Evolutionary conservation across 495 filamentous ascomycete genomes (phyloP), one percentile per base, ranked within the genome.

Genomic region (Diplogelasinospora grovesii): DNA sequence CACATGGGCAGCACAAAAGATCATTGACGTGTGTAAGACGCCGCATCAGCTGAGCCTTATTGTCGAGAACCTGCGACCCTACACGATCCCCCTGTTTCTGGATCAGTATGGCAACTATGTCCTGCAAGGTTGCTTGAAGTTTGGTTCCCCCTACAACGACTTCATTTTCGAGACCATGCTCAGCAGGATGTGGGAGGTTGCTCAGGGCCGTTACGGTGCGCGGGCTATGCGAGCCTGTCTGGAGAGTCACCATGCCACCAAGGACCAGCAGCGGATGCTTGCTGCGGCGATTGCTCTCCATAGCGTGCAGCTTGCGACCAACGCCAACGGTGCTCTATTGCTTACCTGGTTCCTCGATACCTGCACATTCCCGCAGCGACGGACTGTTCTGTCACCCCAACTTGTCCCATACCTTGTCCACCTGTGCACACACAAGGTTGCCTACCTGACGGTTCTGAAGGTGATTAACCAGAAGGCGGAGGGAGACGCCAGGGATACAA

Each of bases 71-170:
- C 70, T 98, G 21, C 79, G 83, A 7, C 80, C 86, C 1, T 95
- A 93, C 64, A 85, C 83, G 4, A 76, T 96, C 18, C 83, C 89
- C 3, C 68, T 95, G 15, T 97, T 98, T 73, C 74, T 96, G 10
- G 92, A 98, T 54, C 92, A 98, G 56, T 98, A 93, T 52, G 92
- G 92, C 46, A 98, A 98, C 66, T 98, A 98, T 52, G 92, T 98
- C 25, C 70, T 98, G 43, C 92, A 98, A 64, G 89, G 90, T 52
- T 96, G 89, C 57, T 71, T 98, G 22, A 85, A 90, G 41, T 98
- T 96, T 56, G 85, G 83, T 18, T 60, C 76, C 20, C 89, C 90
- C 4, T 88, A 77, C 67, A 97, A 95, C 53, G 81, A 93, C 56
- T 98, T 95, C 58, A 93, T 98, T 53, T 98, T 97, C 49, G 93